Base-by-base conservation (phyloP, 129 eudicot species). In the Ambrosia artemisiifolia region DNA sequence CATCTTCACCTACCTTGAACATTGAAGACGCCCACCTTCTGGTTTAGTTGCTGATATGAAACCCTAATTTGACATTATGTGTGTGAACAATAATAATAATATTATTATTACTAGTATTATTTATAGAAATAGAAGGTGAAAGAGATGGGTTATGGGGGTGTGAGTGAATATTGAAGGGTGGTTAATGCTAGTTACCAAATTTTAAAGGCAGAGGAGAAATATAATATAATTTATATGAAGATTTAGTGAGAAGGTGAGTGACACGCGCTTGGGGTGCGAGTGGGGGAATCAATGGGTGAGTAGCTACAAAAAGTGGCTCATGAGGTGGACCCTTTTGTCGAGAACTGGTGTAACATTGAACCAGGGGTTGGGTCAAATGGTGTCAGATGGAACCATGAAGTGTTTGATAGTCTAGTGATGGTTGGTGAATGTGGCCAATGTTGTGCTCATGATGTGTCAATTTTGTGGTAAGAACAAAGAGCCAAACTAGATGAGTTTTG, bases 1-100 rank as follows among this genome's bases (percentile, higher is more conserved):
- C 16, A 65, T 20, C 63, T 44, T 55, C 44, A 72, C 75, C 69
- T 24, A 78, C 78, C 75, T 70, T 70, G 61, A 78, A 67, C 74
- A 17, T 51, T 63, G 72, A 70, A 68, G 68, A 72, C 72, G 69
- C 70, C 75, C 78, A 78, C 75, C 19, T 61, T 56, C 64, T 67
- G 35, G 64, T 59, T 48, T 54, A 49, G 69, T 79, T 71, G 72
- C 44, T 35, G 72, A 61, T 80, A 73, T 67, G 67, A 78, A 90
- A 82, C 92, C 96, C 84, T 85, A 85, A 79, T 55, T 65, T 30
- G 68, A 65, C 61, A 62, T 67, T 54, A 54, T 34, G 42, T 7
- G 70, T 35, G 48, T 24, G 49, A 2, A 11, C 14, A 1, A 18
- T 12, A 69, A 74, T 55, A 72, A 36, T 42, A n/a, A 2, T 24